These are phyloP conservation scores for Microsporum canis DNA, from an alignment of 2,329 filamentous ascomycete species.

Conservation along the genomic window DNA sequence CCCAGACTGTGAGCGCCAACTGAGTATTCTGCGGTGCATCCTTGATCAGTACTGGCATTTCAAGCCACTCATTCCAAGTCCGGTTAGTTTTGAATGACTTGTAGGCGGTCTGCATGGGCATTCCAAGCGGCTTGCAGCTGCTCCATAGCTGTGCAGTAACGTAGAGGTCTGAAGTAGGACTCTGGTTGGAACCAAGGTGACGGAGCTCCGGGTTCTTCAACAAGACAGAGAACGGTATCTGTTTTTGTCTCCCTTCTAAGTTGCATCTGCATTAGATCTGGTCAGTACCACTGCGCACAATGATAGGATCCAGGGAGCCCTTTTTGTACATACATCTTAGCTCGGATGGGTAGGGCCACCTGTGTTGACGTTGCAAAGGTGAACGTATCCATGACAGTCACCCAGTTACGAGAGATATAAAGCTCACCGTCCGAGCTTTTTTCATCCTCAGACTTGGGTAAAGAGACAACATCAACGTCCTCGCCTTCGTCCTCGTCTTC, in stretches of 20 bases:
- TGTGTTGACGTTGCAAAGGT: constrained; percentile 86
- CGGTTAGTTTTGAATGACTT: constrained; percentile 65
- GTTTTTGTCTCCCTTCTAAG: constrained; percentile 66
- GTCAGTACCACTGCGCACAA: background rate
- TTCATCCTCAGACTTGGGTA: constrained; percentile 5
- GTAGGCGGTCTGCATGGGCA: constrained; percentile 85
- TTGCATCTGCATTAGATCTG: constrained; percentile 45
- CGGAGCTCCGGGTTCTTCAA: constrained; percentile 68
- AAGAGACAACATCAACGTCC: background rate
- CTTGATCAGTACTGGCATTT: constrained; percentile 72
- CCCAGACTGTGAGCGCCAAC: constrained; percentile 90
- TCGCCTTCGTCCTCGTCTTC: background rate
- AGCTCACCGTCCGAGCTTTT: background rate
- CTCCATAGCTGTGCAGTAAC: constrained; percentile 90
- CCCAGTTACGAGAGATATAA: constrained; percentile 6
- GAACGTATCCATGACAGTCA: constrained; percentile 59
- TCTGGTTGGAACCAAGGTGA: constrained; percentile 77
- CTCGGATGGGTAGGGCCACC: constrained; percentile 58
- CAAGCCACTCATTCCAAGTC: constrained; percentile 94
- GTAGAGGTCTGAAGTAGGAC: constrained; percentile 76
- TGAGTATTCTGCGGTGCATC: constrained; percentile 70
- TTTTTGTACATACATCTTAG: constrained; percentile 47
- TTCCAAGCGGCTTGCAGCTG: constrained; percentile 85
- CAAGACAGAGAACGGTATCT: constrained; percentile 64
- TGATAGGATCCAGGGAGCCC: background rate